Conservation (phyloP, 371 early-diverging fungal genomes). For the Mucor plumbeus region DNA sequence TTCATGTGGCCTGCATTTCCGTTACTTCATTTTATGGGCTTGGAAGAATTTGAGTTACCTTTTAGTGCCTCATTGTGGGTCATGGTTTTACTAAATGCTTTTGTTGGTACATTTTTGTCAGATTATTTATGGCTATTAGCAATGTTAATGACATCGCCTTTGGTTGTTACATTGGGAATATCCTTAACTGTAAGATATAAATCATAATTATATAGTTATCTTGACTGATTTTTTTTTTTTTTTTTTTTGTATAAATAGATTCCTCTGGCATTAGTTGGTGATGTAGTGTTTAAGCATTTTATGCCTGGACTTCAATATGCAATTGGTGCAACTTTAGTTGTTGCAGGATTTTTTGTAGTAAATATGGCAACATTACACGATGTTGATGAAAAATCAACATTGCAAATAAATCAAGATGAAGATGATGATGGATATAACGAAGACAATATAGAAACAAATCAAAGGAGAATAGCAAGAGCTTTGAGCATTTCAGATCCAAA, state of each 20-base stretch:
- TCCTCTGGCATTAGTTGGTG: conserved; percentile 78
- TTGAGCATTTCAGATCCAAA: conserved; percentile 8
- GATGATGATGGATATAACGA: conserved; percentile 13
- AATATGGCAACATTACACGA: conserved; percentile 57
- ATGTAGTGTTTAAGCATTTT: conserved; percentile 69
- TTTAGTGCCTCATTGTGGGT: conserved; percentile 55
- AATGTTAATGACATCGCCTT: conserved; percentile 82
- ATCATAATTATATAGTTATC: neutral
- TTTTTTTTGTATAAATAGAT: conserved; percentile 41
- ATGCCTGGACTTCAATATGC: conserved; percentile 63
- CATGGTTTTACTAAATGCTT: conserved; percentile 73
- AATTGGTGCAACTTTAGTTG: conserved; percentile 68
- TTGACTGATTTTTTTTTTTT: neutral
- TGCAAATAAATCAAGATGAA: neutral
- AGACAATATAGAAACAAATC: conserved; percentile 1
- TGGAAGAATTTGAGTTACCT: conserved; percentile 77
- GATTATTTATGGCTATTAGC: conserved; percentile 83
- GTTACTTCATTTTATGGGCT: conserved; percentile 65
- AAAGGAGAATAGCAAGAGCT: conserved; percentile 15
- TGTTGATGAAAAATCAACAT: conserved; percentile 27
- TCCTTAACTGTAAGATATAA: conserved; percentile 63
- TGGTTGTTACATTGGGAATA: conserved; percentile 79
- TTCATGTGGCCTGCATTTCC: conserved; percentile 75
- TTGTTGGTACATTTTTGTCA: conserved; percentile 82
- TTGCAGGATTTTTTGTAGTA: conserved; percentile 72